These are phyloP conservation scores for Yamadazyma scolyti DNA, from an alignment of 805 yeast species.

Conservation along the genomic window DNA sequence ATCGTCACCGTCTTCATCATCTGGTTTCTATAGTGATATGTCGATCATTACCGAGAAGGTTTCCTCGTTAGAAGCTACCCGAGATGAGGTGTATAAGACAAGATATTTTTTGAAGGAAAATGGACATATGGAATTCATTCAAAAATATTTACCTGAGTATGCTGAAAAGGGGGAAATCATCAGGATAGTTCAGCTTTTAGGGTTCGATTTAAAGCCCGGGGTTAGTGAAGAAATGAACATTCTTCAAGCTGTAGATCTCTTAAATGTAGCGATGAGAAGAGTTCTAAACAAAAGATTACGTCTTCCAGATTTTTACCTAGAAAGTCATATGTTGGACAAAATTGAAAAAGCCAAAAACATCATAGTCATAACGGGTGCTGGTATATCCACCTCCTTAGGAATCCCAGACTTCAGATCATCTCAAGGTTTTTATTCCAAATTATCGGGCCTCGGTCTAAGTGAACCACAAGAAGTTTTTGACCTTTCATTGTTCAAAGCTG, in stretches of 20 bases:
- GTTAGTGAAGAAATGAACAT: conserved; percentile 19
- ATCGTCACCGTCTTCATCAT: no score
- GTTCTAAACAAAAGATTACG: conserved; percentile 56
- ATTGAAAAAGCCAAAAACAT: conserved; percentile 48
- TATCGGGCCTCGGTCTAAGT: conserved; percentile 42
- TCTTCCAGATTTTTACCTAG: conserved; percentile 48
- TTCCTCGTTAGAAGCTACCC: no score
- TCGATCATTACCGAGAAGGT: no score
- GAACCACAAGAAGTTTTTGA: conserved; percentile 47
- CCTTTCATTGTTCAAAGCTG: conserved; percentile 30
- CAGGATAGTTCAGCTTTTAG: conserved; percentile 57
- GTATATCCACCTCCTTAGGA: conserved; percentile 42
- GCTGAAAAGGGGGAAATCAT: conserved; percentile 58
- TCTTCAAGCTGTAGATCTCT: conserved; percentile 13
- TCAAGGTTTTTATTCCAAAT: conserved; percentile 61
- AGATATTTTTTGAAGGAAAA: conserved; percentile 49
- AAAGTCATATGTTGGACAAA: conserved; percentile 55
- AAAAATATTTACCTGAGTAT: conserved; percentile 56
- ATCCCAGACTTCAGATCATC: conserved; percentile 44
- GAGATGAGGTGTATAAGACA: no score
- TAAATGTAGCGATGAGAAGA: conserved; percentile 51
- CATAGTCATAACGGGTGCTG: conserved; percentile 43
- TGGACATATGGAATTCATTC: conserved; percentile 61
- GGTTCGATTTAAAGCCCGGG: no score
- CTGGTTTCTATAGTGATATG: no score